Conservation (phyloP, 1,284 basidiomycete species). For the Schizophyllum amplum region DNA sequence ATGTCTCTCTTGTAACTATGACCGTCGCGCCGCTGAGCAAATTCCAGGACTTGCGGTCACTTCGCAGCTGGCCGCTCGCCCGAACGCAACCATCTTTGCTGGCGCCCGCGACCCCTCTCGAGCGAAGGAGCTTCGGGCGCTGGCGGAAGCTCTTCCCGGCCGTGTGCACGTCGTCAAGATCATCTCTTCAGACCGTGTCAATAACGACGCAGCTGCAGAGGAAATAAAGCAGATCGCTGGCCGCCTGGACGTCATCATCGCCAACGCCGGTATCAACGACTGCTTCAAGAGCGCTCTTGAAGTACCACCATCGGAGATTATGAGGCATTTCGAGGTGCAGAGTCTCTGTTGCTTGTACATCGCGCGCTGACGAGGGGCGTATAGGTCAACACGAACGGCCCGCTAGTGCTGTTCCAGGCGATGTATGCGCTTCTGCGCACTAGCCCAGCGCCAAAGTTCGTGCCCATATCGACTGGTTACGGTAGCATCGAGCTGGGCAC, state of each 20-base stretch:
- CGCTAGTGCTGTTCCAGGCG: slow-evolving; percentile 3
- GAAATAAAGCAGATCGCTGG: not conserved
- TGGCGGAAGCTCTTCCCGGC: not conserved
- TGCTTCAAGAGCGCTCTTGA: not conserved
- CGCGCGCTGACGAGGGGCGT: too few species aligned
- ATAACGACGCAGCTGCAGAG: slow-evolving; percentile 2
- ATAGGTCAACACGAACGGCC: slow-evolving; percentile 2
- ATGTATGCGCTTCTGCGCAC: not conserved
- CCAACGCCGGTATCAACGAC: not conserved
- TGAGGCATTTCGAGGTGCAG: not conserved
- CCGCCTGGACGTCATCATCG: slow-evolving; percentile 1
- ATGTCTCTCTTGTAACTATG: too few species aligned
- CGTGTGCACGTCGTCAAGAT: not conserved
- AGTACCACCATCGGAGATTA: not conserved
- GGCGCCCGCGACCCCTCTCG: slow-evolving; percentile 1
- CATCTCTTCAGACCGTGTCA: not conserved
- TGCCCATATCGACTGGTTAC: not conserved
- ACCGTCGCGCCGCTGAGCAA: too few species aligned
- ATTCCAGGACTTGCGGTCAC: not conserved
- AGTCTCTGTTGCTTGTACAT: too few species aligned
- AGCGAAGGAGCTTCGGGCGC: not conserved
- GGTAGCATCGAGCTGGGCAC: not conserved
- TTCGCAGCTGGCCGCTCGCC: not conserved
- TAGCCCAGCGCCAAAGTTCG: not conserved
- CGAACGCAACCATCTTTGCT: slow-evolving; percentile 3